A percentile compares a stretch with the other conserved stretches of the same genome.
phyloP scores from a whole-genome alignment of 139 green algal species.

The Chlamydomonas urium region DNA sequence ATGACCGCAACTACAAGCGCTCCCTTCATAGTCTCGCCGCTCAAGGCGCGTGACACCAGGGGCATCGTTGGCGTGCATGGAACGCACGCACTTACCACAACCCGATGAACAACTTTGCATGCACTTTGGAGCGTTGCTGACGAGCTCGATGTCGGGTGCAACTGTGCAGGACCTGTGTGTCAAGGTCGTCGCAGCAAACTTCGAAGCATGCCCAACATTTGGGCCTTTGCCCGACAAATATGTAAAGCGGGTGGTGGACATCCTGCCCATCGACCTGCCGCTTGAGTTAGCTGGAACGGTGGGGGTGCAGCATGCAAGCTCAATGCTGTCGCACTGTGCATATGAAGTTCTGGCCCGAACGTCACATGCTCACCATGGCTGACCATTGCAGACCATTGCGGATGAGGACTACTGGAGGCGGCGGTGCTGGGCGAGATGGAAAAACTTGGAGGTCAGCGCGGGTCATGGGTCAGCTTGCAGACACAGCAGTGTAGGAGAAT shows the following conservation, averaged over 20 bases:
- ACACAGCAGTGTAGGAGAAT: too few species aligned
- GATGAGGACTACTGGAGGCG: slow-evolving; percentile 76
- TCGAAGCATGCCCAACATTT: slow-evolving; percentile 49
- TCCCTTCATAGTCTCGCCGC: background rate
- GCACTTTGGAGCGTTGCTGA: background rate
- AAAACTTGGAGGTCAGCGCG: slow-evolving; percentile 53
- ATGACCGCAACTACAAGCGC: background rate
- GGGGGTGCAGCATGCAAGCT: slow-evolving; percentile 6
- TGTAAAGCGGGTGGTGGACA: slow-evolving; percentile 50
- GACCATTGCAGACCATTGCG: slow-evolving; percentile 38
- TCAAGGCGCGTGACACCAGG: background rate
- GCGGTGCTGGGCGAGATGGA: slow-evolving; percentile 51
- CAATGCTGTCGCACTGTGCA: too few species aligned
- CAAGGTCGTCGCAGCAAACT: slow-evolving; percentile 52
- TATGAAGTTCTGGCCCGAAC: background rate
- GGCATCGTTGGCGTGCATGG: background rate
- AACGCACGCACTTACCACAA: too few species aligned
- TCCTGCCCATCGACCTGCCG: slow-evolving; percentile 63
- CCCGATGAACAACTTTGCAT: too few species aligned
- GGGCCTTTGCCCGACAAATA: slow-evolving; percentile 43
- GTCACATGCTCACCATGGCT: background rate
- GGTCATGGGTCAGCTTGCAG: too few species aligned
- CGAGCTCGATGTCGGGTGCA: background rate
- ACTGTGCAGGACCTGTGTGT: slow-evolving; percentile 56
- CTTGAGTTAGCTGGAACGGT: slow-evolving; percentile 68